Conservation (phyloP, 148 eudicot genomes). For the Amaranthus cruentus region DNA sequence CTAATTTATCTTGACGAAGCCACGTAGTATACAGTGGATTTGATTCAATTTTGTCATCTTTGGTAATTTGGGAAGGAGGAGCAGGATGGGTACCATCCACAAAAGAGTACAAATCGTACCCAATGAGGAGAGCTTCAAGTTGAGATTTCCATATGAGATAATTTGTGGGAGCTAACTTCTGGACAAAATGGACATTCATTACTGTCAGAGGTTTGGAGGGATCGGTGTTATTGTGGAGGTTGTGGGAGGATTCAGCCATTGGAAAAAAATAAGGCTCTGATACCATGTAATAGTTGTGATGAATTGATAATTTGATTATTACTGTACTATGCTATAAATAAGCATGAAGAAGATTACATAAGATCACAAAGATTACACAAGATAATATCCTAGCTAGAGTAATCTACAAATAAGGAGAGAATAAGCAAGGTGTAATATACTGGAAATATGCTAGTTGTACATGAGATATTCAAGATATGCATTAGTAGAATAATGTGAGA, state of each 20-base stretch:
- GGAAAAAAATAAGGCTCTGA: too few relatives aligned
- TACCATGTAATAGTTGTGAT: too few relatives aligned
- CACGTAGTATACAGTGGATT: constrained; percentile 1
- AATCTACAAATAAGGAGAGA: too few relatives aligned
- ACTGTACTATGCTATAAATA: too few relatives aligned
- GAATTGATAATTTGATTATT: too few relatives aligned
- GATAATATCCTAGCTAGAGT: too few relatives aligned
- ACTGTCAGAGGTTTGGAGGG: neutral
- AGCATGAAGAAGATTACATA: too few relatives aligned
- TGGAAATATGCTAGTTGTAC: too few relatives aligned
- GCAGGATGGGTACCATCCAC: neutral
- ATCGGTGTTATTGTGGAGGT: neutral
- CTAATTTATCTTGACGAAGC: neutral
- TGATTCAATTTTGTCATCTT: neutral
- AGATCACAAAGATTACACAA: too few relatives aligned
- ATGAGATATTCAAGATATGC: too few relatives aligned
- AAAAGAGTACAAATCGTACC: constrained; percentile 3
- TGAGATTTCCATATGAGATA: neutral
- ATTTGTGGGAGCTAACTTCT: neutral
- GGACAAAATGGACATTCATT: neutral
- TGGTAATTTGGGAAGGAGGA: neutral
- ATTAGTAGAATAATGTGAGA: too few relatives aligned
- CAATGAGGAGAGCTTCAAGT: constrained; percentile 3
- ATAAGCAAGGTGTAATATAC: too few relatives aligned
- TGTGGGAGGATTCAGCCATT: neutral